Evolutionary conservation across 1,284 basidiomycete species (phyloP).

Genomic region (Volvariella volvacea): DNA sequence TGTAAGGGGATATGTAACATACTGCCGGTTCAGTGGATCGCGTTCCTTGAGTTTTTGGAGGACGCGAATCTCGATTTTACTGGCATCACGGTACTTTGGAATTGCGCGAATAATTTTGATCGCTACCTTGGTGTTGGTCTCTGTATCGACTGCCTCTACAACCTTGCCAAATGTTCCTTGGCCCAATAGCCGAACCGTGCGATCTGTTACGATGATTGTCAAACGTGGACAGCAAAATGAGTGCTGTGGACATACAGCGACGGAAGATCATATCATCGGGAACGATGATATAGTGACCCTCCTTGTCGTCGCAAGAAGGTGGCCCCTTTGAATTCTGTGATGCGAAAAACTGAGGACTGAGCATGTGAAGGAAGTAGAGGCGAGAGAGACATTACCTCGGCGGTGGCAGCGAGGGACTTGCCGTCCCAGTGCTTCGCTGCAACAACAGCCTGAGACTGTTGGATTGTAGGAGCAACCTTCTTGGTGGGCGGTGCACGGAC

Average conservation of each 20-base stretch:
- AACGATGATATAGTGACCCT: conserved; percentile 91
- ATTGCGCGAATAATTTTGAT: conserved; percentile 99
- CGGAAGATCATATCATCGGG: conserved; percentile 82
- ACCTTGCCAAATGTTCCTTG: conserved; percentile 99
- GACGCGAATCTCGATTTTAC: conserved; percentile 97
- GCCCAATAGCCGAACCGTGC: conserved; percentile 84
- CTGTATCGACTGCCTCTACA: conserved; percentile 86
- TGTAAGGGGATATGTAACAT: conserved; percentile 27
- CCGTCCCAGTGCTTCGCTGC: conserved; percentile 57
- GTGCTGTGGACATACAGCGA: conserved; percentile 55
- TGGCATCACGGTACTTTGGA: conserved; percentile 96
- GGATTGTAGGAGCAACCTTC: conserved; percentile 44
- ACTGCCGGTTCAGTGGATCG: conserved; percentile 89
- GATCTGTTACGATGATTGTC: conserved; percentile 46
- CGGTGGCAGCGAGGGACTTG: conserved; percentile 47
- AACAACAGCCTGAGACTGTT: conserved; percentile 37
- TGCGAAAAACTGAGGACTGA: conserved; percentile 18
- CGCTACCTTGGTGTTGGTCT: conserved; percentile 78
- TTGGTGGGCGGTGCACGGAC: conserved; percentile 56
- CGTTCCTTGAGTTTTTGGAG: conserved; percentile 87
- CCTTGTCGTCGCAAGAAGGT: conserved; percentile 84
- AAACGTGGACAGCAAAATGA: not conserved
- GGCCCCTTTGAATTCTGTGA: conserved; percentile 46
- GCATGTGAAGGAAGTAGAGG: conserved; percentile 10
- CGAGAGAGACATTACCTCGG: conserved; percentile 48